Evolutionary conservation across 371 early-diverging fungal species (phyloP).

Genomic region (Mucor sp.): DNA sequence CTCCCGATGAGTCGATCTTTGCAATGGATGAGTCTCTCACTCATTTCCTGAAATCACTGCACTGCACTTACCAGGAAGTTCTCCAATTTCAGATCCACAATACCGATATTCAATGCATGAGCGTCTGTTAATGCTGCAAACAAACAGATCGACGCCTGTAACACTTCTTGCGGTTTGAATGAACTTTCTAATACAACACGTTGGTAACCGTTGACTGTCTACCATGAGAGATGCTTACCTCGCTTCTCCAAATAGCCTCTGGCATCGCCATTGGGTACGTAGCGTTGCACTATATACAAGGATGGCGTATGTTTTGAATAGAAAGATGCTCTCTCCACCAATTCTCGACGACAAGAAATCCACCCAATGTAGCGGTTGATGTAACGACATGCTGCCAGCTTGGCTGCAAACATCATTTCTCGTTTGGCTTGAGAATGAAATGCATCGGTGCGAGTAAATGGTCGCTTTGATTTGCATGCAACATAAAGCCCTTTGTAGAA

Average conservation of each 20-base stretch:
- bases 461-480: slow-evolving; percentile 35
- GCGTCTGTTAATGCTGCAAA: slow-evolving; percentile 37
- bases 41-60: neutral
- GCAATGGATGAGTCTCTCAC: neutral
- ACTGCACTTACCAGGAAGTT: slow-evolving; percentile 30
- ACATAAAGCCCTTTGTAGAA: slow-evolving; percentile 20
- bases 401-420: slow-evolving; percentile 36
- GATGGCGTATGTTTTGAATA: neutral
- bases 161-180: slow-evolving; percentile 28
- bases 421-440: slow-evolving; percentile 18
- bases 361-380: slow-evolving; percentile 35
- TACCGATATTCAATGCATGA: slow-evolving; percentile 32
- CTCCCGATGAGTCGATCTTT: slow-evolving; percentile 31
- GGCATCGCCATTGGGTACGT: slow-evolving; percentile 31
- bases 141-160: slow-evolving; percentile 32
- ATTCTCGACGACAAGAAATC: slow-evolving; percentile 8
- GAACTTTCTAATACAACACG: neutral
- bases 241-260: slow-evolving; percentile 30
- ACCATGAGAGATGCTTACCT: slow-evolving; percentile 9
- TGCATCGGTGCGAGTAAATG: neutral
- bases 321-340: neutral
- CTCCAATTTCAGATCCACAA: slow-evolving; percentile 45
- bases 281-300: slow-evolving; percentile 26
- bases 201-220: neutral
- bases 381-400: slow-evolving; percentile 27